Evolutionary conservation across 2,329 filamentous ascomycete species (phyloP).

Genomic region (Phoma herbarum): DNA sequence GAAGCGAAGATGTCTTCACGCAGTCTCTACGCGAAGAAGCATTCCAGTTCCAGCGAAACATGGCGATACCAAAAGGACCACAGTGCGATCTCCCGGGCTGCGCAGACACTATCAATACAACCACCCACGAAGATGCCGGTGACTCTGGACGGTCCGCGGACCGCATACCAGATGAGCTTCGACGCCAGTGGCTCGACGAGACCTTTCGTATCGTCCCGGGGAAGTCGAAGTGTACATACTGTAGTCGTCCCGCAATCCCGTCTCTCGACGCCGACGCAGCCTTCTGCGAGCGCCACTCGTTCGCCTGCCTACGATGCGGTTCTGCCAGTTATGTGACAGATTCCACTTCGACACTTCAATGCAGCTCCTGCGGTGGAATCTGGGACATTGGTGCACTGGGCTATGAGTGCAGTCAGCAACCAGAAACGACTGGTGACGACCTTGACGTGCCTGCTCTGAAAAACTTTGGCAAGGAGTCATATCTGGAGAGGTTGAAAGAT

Average conservation of each 20-base stretch:
- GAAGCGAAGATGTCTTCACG: constrained; percentile 31
- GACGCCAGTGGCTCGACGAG: constrained; percentile 36
- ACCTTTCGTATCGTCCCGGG: constrained; percentile 30
- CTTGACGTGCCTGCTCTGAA: constrained; percentile 30
- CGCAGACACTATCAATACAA: constrained; percentile 42
- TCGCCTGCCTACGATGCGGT: constrained; percentile 55
- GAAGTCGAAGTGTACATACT: constrained; percentile 47
- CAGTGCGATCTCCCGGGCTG: constrained; percentile 42
- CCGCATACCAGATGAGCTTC: constrained; percentile 54
- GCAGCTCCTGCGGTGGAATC: constrained; percentile 40
- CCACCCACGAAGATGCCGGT: constrained; percentile 50
- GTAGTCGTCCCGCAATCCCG: constrained; percentile 44
- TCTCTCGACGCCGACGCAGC: constrained; percentile 8
- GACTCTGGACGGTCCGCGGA: constrained; percentile 53
- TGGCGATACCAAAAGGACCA: constrained; percentile 27
- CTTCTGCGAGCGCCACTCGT: constrained; percentile 54
- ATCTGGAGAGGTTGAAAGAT: constrained; percentile 19
- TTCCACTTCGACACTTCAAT: constrained; percentile 34
- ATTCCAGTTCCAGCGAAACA: constrained; percentile 42
- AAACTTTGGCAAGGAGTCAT: constrained; percentile 23
- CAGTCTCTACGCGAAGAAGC: constrained; percentile 41
- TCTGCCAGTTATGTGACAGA: constrained; percentile 26
- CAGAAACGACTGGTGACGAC: not conserved
- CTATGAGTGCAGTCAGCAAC: constrained; percentile 45
- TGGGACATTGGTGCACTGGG: constrained; percentile 54